A percentile compares a stretch with the other conserved stretches of the same genome.
Evolutionary conservation across 208 protist species (phyloP).

Genomic region (Trypanosoma platydactyli): DNA sequence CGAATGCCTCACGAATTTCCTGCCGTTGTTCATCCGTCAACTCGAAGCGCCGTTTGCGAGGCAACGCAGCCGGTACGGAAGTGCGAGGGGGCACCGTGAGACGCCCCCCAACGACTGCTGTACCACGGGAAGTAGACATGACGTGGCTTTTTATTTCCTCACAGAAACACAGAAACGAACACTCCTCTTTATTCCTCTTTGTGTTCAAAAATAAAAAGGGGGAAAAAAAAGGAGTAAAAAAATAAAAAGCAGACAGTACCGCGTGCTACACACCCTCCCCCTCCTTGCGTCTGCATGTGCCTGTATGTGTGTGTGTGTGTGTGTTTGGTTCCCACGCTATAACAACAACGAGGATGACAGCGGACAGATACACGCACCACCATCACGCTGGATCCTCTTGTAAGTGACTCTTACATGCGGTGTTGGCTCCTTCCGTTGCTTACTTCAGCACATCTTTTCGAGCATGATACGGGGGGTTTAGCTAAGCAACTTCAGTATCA

Average conservation of each 20-base stretch:
- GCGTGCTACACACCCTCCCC: not conserved
- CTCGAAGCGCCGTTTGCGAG: conserved; percentile 88
- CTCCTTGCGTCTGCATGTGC: not conserved
- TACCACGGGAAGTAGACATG: conserved; percentile 25
- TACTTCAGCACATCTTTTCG: too few species aligned
- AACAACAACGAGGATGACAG: too few species aligned
- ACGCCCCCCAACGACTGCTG: conserved; percentile 30
- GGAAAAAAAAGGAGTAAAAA: too few species aligned
- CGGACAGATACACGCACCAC: too few species aligned
- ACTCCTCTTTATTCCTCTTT: not conserved
- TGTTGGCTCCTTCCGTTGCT: too few species aligned
- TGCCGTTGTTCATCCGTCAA: conserved; percentile 98
- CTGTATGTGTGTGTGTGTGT: not conserved
- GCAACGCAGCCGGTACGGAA: conserved; percentile 36
- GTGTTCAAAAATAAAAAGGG: not conserved
- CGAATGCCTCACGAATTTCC: conserved; percentile 99
- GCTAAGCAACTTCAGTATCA: conserved; percentile 34
- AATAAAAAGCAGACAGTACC: not conserved
- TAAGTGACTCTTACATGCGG: too few species aligned
- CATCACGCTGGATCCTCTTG: too few species aligned
- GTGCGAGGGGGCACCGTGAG: conserved; percentile 43
- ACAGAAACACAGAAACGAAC: too few species aligned
- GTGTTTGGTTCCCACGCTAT: too few species aligned
- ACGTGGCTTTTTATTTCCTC: not conserved
- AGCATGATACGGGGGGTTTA: too few species aligned